Evolutionary conservation across 306 rosid genomes (phyloP), one percentile per base, ranked within the genome.

Genomic region (Cicer cuneatum): DNA sequence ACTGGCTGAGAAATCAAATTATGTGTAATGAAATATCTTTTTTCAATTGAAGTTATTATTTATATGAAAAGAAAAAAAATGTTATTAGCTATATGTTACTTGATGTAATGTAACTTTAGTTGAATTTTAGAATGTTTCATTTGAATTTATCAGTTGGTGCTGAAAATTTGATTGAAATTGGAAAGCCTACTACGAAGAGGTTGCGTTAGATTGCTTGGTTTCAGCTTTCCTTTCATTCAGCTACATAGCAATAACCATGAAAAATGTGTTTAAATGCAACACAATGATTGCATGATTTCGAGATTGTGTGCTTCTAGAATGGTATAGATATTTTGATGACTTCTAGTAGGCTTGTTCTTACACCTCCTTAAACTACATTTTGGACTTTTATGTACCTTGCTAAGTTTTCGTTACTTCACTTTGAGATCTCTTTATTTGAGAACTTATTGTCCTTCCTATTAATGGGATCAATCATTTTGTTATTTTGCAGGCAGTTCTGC

Each of bases 401-500:
- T 1, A 6, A 3, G 61, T 70, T 15, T 42, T 59, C 38, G 42
- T 63, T 63, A 37, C 45, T 58, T 67, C 63, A 48, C 48, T 62
- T 62, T 12, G 47, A 14, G 40, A 66, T 15, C 41, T 59, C 4
- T 35, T 54, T 76, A 1, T 45, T 76, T 41, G 38, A 6, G 11
- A 37, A 35, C 2, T 41, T 71, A 10, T 5, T 57, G 16, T 5
- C 57, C 65, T 54, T 57, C 51, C 24, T 39, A 72, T 29, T 80
- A 59, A 80, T 57, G 8, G 6, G 33, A 15, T 16, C 19, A 38
- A 15, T 51, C 33, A 29, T 54, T 56, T 69, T 82, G 39, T 66
- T 64, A n/a, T 77, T 41, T 83, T 66, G 71, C 90, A 89, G 98
- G 88, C 98, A 94, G 78, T 84, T 94, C 83, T 94, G 98, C 91